Base-by-base conservation (phyloP, 2,329 filamentous ascomycete genomes). In the Cordyceps cateniannulata region DNA sequence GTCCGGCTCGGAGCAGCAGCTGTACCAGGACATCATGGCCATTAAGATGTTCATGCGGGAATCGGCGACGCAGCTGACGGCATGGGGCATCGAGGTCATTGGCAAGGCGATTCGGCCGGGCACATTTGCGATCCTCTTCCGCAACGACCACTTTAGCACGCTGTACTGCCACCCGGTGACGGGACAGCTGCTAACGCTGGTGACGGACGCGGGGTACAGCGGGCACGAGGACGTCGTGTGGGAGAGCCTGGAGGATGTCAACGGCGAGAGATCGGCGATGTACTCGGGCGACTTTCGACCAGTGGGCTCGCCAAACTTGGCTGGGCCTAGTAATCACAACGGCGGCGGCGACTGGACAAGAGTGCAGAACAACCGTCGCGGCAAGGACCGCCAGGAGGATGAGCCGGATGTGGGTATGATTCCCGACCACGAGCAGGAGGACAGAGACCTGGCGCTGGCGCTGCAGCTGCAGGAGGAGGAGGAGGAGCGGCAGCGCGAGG, bases 61-160 rank as follows among this genome's bases (percentile, higher is more conserved):
- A 1, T 93, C 91, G 63, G 88, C 91, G 0, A 98, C 95, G 0
- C 95, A 99, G 68, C 78, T 99, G 24, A 97, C 95, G 0, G 79
- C 84, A 0, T 89, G 88, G 72, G 95, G 95, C 0, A 80, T 99
- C 2, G 83, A 89, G 44, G 84, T 89, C 1, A 86, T 98, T 44
- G 82, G 81, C 0, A 83, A 85, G 55, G 86, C 83, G 6, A 81
- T 97, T 61, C 77, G 82, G 14, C 88, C 91, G 1, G 93, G 92
- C 1, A 85, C 89, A 1, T 85, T 97, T 63, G 91, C 91, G 0
- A 98, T 99, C 54, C 76, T 99, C 1, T 99, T 99, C 77, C 85
- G 95, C 27, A 99, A 99, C 68, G 93, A 99, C 69, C 95, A 99
- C 71, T 99, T 99, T 70, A 92, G 91, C 47, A 98, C 93, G 0